Evolutionary conservation across 148 eudicot genomes (phyloP), one percentile per base, ranked within the genome.

Genomic region (Salicornia ramosissima): DNA sequence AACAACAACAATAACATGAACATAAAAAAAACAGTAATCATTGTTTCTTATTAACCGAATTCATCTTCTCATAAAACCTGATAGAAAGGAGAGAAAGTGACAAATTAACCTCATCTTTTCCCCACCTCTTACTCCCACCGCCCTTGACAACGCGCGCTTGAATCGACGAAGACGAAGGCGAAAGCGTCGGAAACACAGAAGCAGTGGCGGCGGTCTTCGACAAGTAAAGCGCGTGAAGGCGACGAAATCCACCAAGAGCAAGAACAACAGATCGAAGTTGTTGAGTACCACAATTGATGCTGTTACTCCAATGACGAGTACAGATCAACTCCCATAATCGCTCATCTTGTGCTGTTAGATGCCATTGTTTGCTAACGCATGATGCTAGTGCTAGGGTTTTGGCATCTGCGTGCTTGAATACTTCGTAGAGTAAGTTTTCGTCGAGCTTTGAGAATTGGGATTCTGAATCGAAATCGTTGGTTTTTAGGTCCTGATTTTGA

Each of bases 301-400:
- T 73, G 21, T 82, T 81, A 29, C 76, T 54, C 82, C 80, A 82
- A 70, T 85, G 90, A 29, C 80, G 81, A 12, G 88, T 89, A 73
- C 97, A 92, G 74, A 87, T 87, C 80, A 87, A 74, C 85, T 92
- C 97, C 97, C 97, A 92, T 0, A 92, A 70, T 2, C 97, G 83
- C 80, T 92, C 97, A 72, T 92, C 97, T 57, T 71, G 80, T 15
- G 89, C 86, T 64, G 97, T 89, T 42, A 19, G 40, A 71, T 74
- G 69, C 97, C 97, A 92, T 56, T 74, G 85, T 67, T 74, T 82
- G 89, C 77, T 83, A 0, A 89, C 97, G 71, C 92, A 86, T 2
- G 87, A 84, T 2, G 82, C 67, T n/a, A 55, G 24, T 6, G 84
- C 97, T 25, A 92, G 75, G 26, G 90, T 81, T 1, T 86, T 85